Evolutionary conservation across 1,284 basidiomycete genomes (phyloP).

Genomic region (Rhodotorula glutinis): DNA sequence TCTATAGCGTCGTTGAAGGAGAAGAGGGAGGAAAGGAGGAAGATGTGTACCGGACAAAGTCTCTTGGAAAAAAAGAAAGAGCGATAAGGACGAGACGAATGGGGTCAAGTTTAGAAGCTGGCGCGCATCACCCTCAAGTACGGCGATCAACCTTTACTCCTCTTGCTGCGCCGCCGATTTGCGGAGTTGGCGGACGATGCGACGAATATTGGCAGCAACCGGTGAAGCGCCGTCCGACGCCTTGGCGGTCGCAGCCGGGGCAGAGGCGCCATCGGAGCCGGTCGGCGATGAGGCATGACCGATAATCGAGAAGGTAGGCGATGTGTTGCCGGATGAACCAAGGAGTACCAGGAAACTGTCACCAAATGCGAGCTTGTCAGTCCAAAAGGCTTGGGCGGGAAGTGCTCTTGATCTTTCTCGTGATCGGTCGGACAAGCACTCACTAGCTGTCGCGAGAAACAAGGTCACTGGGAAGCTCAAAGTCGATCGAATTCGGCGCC

Average conservation of each 20-base stretch:
- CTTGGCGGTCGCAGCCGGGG: neutral
- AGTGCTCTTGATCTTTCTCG: too few relatives aligned
- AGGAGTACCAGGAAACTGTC: slow-evolving; percentile 25
- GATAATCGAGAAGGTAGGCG: slow-evolving; percentile 2
- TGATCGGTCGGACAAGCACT: neutral
- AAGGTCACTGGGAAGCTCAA: slow-evolving; percentile 14
- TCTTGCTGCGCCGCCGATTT: neutral
- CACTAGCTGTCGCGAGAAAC: slow-evolving; percentile 18
- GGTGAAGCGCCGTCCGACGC: neutral
- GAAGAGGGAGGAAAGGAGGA: too few relatives aligned
- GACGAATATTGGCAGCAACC: neutral
- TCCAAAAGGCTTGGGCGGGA: too few relatives aligned
- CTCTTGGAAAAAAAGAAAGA: too few relatives aligned
- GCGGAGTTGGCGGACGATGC: neutral
- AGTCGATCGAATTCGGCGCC: slow-evolving; percentile 4
- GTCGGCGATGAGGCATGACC: slow-evolving; percentile 1
- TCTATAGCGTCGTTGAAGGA: too few relatives aligned
- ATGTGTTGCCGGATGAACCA: slow-evolving; percentile 19
- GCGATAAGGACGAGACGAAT: too few relatives aligned
- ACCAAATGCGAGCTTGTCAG: neutral
- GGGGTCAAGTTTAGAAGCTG: too few relatives aligned
- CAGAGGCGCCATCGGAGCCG: slow-evolving; percentile 1
- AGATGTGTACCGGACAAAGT: too few relatives aligned
- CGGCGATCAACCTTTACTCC: too few relatives aligned
- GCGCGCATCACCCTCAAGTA: too few relatives aligned